These are phyloP conservation scores for Rhizoclosmatium globosum DNA, from an alignment of 192 early-diverging fungal species.

Conservation along the genomic window DNA sequence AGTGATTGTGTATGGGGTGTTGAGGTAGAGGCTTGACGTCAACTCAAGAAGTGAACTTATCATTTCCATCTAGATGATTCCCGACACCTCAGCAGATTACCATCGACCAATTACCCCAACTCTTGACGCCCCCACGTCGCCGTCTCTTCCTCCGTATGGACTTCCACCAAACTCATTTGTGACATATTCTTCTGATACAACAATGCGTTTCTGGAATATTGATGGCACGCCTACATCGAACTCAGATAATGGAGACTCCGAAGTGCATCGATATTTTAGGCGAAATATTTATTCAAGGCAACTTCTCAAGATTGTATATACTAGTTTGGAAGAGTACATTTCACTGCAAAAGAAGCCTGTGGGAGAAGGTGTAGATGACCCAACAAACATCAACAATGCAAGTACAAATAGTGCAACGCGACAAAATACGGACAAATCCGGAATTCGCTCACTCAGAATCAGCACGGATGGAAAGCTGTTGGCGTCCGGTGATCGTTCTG, in stretches of 20 bases:
- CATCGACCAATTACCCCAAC: background rate
- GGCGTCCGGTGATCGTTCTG: conserved; percentile 77
- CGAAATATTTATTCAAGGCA: conserved; percentile 71
- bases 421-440: conserved; percentile 53
- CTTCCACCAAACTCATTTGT: conserved; percentile 71
- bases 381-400: background rate
- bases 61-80: conserved; percentile 48
- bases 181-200: conserved; percentile 80
- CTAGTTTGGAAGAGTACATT: conserved; percentile 54
- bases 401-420: background rate
- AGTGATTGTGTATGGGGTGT: conserved; percentile 85
- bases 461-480: conserved; percentile 69
- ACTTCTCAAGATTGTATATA: conserved; percentile 65
- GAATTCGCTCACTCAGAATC: conserved; percentile 73
- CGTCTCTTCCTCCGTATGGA: conserved; percentile 15
- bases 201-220: conserved; percentile 82
- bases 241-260: no score
- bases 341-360: background rate
- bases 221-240: no score
- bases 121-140: background rate
- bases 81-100: conserved; percentile 1
- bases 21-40: conserved; percentile 61
- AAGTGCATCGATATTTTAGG: conserved; percentile 41
- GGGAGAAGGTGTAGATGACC: background rate
- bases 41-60: background rate